Conservation (phyloP, 805 yeast genomes). For the Pichia thaimueangensis region DNA sequence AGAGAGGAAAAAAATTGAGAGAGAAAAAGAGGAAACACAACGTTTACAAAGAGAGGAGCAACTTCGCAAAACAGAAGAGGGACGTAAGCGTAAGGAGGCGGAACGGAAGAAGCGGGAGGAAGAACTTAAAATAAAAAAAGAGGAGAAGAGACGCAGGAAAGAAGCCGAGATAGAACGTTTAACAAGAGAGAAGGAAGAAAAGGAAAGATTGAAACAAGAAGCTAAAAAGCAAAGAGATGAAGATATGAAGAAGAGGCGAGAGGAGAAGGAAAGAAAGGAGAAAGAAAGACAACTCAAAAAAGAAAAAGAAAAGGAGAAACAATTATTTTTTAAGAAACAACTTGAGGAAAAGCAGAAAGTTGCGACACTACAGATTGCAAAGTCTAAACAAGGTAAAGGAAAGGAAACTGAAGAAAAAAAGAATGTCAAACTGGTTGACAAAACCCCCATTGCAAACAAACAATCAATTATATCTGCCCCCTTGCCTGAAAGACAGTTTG, state of each 20-base stretch:
- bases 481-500: too few species aligned
- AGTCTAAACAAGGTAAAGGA: too few species aligned
- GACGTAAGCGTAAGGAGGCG: constrained; percentile 37
- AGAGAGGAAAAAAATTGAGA: constrained; percentile 42
- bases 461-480: too few species aligned
- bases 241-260: constrained; percentile 31
- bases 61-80: constrained; percentile 40
- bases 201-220: constrained; percentile 34
- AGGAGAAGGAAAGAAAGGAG: constrained; percentile 29
- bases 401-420: too few species aligned
- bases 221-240: constrained; percentile 26
- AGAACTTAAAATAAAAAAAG: constrained; percentile 14
- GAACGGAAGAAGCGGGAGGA: constrained; percentile 35
- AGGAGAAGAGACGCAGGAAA: constrained; percentile 38
- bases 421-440: too few species aligned
- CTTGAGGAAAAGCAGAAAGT: not conserved
- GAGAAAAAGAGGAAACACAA: constrained; percentile 44
- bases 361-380: too few species aligned
- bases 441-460: too few species aligned
- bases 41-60: constrained; percentile 35
- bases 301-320: constrained; percentile 13
- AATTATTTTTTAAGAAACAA: not conserved
- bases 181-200: constrained; percentile 31
- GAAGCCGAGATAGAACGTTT: constrained; percentile 35
- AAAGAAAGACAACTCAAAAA: constrained; percentile 25